A percentile compares a stretch with the other conserved stretches of the same genome.
phyloP scores from a whole-genome alignment of 2,329 filamentous ascomycete species.

The Arachnomyces sp. region DNA sequence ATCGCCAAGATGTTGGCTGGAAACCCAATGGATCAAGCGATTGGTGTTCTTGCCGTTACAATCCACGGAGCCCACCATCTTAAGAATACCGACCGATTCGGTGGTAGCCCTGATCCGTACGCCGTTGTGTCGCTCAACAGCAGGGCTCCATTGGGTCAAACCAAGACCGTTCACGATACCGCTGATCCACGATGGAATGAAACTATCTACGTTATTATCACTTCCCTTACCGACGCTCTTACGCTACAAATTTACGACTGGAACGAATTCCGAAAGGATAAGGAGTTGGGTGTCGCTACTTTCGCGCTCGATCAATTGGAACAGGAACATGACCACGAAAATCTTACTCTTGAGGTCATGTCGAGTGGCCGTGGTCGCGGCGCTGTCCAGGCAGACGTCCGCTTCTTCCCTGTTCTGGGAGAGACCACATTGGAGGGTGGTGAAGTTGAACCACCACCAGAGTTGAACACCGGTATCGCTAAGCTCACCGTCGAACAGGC shows the following conservation, averaged over 20 bases:
- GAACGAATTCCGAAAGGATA: conserved; percentile 94
- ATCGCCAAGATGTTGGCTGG: conserved; percentile 97
- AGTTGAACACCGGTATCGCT: conserved; percentile 87
- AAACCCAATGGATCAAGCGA: conserved; percentile 86
- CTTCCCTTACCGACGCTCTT: conserved; percentile 77
- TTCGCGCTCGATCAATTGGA: conserved; percentile 80
- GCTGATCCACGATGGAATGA: conserved; percentile 90
- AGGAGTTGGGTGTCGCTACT: conserved; percentile 79
- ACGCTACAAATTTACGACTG: conserved; percentile 83
- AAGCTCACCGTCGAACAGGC: conserved; percentile 91
- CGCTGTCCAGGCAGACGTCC: conserved; percentile 68
- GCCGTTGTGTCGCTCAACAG: conserved; percentile 76
- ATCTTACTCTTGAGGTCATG: conserved; percentile 74
- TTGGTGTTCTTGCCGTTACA: conserved; percentile 86
- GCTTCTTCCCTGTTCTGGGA: conserved; percentile 87
- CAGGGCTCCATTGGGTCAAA: conserved; percentile 71
- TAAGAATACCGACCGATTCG: conserved; percentile 92
- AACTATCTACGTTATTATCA: conserved; percentile 90
- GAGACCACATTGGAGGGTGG: conserved; percentile 62
- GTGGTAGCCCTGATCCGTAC: conserved; percentile 86
- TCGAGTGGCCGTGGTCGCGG: conserved; percentile 78
- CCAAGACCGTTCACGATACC: conserved; percentile 79
- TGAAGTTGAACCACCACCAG: conserved; percentile 68
- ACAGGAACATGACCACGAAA: conserved; percentile 68
- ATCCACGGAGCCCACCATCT: conserved; percentile 85